Conservation (phyloP, 2,329 filamentous ascomycete species). For the Pseudocercospora eumusae region DNA sequence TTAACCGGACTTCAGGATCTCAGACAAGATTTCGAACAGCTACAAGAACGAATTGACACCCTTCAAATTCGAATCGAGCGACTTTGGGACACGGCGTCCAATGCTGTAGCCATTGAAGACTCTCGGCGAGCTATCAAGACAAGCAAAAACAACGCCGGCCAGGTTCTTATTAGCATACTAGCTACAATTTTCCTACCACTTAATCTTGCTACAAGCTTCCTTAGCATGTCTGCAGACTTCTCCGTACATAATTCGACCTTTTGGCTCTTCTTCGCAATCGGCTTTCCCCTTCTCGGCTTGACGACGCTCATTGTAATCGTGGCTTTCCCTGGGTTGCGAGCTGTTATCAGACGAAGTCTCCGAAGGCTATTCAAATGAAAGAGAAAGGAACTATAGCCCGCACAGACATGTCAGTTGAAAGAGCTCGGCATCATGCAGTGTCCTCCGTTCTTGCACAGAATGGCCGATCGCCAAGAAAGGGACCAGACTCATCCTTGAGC, state of each 20-base stretch:
- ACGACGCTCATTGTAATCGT: conserved; percentile 34
- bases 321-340: not conserved
- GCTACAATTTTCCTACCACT: conserved; percentile 44
- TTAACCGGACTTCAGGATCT: conserved; percentile 32
- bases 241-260: conserved; percentile 34
- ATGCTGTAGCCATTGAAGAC: conserved; percentile 31
- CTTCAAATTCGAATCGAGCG: too few relatives aligned
- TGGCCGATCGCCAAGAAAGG: not conserved
- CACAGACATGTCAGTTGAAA: not conserved
- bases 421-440: not conserved
- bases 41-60: too few relatives aligned
- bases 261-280: conserved; percentile 41
- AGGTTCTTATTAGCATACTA: conserved; percentile 40
- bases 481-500: not conserved
- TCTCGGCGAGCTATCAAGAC: conserved; percentile 38
- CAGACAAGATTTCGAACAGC: conserved; percentile 31
- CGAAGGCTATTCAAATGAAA: not conserved
- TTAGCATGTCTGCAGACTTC: conserved; percentile 43
- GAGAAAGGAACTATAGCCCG: not conserved
- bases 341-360: not conserved
- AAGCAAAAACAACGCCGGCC: conserved; percentile 39
- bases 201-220: conserved; percentile 41
- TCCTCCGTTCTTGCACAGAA: not conserved
- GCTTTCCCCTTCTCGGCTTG: conserved; percentile 38
- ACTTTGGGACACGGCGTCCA: too few relatives aligned